These are phyloP conservation scores for Craspedostauros australis DNA, from an alignment of 108 stramenopile genomes.

Conservation along the genomic window DNA sequence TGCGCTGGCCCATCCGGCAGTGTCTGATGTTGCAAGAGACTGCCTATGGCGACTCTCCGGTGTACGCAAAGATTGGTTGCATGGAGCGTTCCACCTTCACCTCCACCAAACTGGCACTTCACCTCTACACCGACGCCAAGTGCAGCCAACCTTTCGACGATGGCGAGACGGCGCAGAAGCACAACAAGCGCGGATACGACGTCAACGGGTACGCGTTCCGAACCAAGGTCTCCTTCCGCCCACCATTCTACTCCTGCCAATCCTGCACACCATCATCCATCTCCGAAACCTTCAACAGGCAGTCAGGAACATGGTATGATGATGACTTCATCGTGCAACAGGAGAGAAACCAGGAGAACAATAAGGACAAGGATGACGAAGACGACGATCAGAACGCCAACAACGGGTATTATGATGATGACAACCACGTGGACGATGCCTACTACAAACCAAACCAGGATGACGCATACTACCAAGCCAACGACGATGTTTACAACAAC, in stretches of 20 bases:
- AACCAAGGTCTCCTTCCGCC: conserved; percentile 68
- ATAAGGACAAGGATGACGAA: conserved; percentile 16
- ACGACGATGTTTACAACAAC: conserved; percentile 39
- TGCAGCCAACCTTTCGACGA: conserved; percentile 62
- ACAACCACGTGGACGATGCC: conserved; percentile 29
- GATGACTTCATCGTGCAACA: conserved; percentile 72
- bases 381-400: conserved; percentile 19
- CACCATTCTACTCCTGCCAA: conserved; percentile 73
- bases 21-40: conserved; percentile 64
- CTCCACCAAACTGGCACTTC: conserved; percentile 71
- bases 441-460: conserved; percentile 17
- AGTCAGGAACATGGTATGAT: conserved; percentile 68
- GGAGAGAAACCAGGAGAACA: conserved; percentile 16
- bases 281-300: conserved; percentile 68
- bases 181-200: conserved; percentile 54
- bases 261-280: conserved; percentile 52
- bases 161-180: conserved; percentile 27
- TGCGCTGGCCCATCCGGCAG: conserved; percentile 15
- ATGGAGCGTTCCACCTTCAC: conserved; percentile 76
- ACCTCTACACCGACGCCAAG: conserved; percentile 69
- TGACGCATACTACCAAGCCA: conserved; percentile 38
- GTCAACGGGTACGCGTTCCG: conserved; percentile 56
- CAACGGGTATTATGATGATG: conserved; percentile 21
- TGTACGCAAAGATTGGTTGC: conserved; percentile 88
- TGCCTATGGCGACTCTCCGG: conserved; percentile 22